Evolutionary conservation across 768 basidiomycete species (phyloP), one percentile per base, ranked within the genome.

Genomic region (Leccinellum luteum): DNA sequence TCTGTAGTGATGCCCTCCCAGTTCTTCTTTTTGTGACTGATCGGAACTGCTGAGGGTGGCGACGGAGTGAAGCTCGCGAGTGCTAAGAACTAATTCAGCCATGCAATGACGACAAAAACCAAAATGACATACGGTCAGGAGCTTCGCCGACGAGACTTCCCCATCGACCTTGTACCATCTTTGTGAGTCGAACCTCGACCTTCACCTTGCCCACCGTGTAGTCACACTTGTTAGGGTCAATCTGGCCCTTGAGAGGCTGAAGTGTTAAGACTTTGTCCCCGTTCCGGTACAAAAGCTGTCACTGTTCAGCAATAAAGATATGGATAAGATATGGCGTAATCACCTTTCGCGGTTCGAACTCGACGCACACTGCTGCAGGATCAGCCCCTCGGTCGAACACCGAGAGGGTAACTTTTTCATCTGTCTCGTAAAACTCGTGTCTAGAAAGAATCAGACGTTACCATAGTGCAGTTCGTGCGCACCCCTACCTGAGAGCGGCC

Each of bases 361-460:
- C 69, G 64, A 94, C 73, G 15, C 76, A 77, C 51, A 92, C 82
- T 63, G 82, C 72, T 25, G 74, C 78, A 14, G 87, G 81, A 70
- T 92, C 85, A 41, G 84, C 90, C 63, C 84, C 84, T 63, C 84
- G 83, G 74, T 94, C 87, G 66, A 92, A 93, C 66, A 94, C 77
- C 55, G 89, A 86, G 65, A 94, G 69, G 19, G 77, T 88, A 55
- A 92, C 69, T 60, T 68, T 79, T 58, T 92, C 89, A 63, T 93
- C 91, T 13, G 86, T 89, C 74, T 94, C 92, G 72, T 93, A 94
- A 72, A 89, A 94, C 71, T 92, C 90, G 75, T 93, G 85, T 72
- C 90, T 92, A 28, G 35, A 28, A 23, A 43, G 51, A 44, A 49
- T 62, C 12, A 53, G 55, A 17, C 9, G 14, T 38, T 2, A 3